These are phyloP conservation scores for Choiromyces venosus DNA, from an alignment of 495 filamentous ascomycete genomes.

Conservation along the genomic window DNA sequence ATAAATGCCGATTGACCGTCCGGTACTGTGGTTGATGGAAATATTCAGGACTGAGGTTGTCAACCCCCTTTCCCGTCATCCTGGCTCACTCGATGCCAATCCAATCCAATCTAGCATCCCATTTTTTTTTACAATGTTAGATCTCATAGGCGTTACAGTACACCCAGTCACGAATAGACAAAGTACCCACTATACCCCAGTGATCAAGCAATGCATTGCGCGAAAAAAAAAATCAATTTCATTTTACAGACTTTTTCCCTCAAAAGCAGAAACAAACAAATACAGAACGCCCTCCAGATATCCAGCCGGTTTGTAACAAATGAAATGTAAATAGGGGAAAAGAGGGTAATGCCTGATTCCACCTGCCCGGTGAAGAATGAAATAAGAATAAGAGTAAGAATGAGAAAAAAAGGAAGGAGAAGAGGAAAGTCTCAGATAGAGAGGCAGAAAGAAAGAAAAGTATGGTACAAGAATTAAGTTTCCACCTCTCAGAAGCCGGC, in stretches of 20 bases:
- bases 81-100: background rate
- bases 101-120: background rate
- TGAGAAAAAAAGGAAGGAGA: too few species aligned
- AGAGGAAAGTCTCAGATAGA: too few species aligned
- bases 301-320: background rate
- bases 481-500: background rate
- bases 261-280: background rate
- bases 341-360: background rate
- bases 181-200: background rate
- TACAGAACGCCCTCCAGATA: background rate
- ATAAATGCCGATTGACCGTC: background rate
- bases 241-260: background rate
- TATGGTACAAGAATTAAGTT: background rate
- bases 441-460: background rate
- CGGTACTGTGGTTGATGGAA: background rate
- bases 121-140: background rate
- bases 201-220: background rate
- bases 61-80: background rate
- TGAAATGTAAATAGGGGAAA: background rate
- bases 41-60: background rate
- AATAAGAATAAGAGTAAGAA: background rate
- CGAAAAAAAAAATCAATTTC: background rate
- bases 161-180: background rate
- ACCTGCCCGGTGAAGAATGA: background rate
- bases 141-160: background rate